phyloP scores from a whole-genome alignment of 2,329 filamentous ascomycete species.

The Botrytis fabae region DNA sequence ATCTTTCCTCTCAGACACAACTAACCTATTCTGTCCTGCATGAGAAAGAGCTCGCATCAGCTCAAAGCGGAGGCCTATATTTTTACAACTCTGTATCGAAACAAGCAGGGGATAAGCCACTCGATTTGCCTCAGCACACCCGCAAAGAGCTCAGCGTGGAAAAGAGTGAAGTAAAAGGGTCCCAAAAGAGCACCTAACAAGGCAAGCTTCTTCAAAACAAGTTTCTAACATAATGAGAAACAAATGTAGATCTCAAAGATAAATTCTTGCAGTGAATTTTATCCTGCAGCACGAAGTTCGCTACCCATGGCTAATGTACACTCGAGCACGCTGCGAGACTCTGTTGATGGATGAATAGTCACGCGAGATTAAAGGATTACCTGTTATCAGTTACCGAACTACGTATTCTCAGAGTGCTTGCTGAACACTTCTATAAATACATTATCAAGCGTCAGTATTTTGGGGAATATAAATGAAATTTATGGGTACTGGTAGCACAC shows the following conservation, averaged over 20 bases:
- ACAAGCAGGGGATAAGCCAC: neutral
- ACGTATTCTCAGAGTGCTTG: neutral
- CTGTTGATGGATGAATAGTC: neutral
- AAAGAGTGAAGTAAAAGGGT: neutral
- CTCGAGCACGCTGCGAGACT: neutral
- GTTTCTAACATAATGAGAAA: neutral
- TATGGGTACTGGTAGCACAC: too few species aligned
- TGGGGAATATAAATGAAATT: too few species aligned
- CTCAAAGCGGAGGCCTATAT: neutral
- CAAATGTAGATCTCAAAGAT: neutral
- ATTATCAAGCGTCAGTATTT: too few species aligned
- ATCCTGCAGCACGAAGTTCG: neutral
- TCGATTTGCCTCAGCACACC: neutral
- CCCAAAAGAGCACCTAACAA: too few species aligned
- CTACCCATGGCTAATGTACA: neutral
- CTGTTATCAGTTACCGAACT: neutral
- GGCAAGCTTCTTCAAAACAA: too few species aligned
- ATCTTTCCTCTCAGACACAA: neutral
- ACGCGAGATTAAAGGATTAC: neutral
- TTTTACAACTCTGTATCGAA: neutral
- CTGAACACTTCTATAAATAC: neutral
- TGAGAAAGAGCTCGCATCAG: neutral
- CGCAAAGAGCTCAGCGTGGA: neutral
- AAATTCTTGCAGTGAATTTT: neutral
- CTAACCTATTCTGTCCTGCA: neutral